Conservation (phyloP, 2,329 filamentous ascomycete species). For the Beauveria caledonica region DNA sequence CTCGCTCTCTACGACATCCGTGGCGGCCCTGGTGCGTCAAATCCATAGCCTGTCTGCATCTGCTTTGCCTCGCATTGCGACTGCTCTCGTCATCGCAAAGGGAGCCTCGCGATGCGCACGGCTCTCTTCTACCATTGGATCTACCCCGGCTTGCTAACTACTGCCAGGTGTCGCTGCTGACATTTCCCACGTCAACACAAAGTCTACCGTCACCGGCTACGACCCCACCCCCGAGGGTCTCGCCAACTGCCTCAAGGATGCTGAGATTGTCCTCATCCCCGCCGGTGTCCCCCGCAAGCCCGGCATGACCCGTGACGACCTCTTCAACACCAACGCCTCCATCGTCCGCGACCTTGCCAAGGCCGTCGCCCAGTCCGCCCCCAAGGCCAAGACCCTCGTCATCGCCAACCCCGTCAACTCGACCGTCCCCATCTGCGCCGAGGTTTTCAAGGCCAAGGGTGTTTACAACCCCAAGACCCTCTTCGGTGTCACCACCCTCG, state of each 20-base stretch:
- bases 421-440: constrained; percentile 93
- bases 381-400: constrained; percentile 91
- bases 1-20: constrained; percentile 98
- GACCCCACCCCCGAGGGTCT: constrained; percentile 70
- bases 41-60: constrained; percentile 8
- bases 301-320: constrained; percentile 98
- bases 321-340: constrained; percentile 99
- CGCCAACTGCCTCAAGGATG: constrained; percentile 68
- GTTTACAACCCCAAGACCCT: constrained; percentile 99
- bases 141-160: constrained; percentile 13
- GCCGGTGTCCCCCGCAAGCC: constrained; percentile 98
- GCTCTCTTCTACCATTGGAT: background rate
- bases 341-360: constrained; percentile 98
- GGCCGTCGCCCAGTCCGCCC: constrained; percentile 79
- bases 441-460: constrained; percentile 89
- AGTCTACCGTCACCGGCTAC: constrained; percentile 88
- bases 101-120: background rate
- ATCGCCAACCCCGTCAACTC: constrained; percentile 99
- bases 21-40: constrained; percentile 74
- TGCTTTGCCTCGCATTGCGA: background rate
- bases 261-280: constrained; percentile 94
- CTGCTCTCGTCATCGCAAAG: background rate
- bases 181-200: constrained; percentile 98
- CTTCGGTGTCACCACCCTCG: constrained; percentile 98
- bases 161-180: constrained; percentile 86